Evolutionary conservation across 345 rosid genomes (phyloP).

Genomic region (Populus alba): DNA sequence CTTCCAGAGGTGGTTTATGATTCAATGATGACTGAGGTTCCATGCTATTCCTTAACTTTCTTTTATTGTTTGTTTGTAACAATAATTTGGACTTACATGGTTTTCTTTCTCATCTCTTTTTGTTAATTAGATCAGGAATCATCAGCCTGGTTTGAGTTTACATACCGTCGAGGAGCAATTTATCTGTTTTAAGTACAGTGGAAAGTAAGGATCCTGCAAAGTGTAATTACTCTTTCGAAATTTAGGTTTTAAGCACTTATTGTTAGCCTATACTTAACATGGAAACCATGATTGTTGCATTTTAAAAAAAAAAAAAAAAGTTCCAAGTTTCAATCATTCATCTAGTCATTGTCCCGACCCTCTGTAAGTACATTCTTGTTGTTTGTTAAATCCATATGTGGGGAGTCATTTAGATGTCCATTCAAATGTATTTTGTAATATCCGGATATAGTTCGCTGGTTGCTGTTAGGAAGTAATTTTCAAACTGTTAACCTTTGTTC

Average conservation of each 20-base stretch:
- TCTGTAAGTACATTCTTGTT: background rate
- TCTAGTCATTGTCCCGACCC: background rate
- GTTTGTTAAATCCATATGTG: background rate
- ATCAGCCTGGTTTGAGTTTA: constrained; percentile 49
- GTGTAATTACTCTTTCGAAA: constrained; percentile 1
- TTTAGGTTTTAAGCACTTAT: background rate
- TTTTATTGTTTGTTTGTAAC: background rate
- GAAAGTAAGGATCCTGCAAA: constrained; percentile 48
- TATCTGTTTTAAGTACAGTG: constrained; percentile 52
- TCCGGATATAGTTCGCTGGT: background rate
- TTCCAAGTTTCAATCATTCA: background rate
- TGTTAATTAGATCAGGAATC: constrained; percentile 45
- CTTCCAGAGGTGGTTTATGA: constrained; percentile 58
- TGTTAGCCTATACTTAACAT: background rate
- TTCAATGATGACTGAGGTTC: constrained; percentile 50
- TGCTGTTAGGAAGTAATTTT: too few relatives aligned
- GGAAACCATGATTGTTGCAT: background rate
- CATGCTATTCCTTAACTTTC: background rate
- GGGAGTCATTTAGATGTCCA: background rate
- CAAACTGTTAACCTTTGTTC: too few relatives aligned
- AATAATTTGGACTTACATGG: background rate
- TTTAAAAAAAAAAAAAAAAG: background rate
- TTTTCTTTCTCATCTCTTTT: background rate
- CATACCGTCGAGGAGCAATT: constrained; percentile 60
- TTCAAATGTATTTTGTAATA: background rate